Percentiles rank a stretch among this genome's conserved stretches.
Evolutionary conservation across 331 rosid genomes (phyloP).

Genomic region (Cucumis variabilis): DNA sequence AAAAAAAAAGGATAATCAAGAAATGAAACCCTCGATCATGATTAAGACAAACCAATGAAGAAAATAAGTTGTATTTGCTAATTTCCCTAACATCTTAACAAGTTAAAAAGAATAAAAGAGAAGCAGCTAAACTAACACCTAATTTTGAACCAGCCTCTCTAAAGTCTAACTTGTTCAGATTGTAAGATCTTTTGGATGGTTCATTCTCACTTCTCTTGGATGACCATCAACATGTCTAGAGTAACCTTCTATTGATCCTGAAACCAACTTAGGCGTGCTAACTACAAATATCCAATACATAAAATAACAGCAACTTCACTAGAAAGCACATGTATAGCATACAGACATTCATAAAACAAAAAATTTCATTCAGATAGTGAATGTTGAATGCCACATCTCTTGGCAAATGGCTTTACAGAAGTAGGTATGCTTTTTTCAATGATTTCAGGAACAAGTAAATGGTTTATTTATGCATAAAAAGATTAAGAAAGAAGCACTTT

Average conservation of each 20-base stretch:
- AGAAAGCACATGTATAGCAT: background rate
- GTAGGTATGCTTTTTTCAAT: background rate
- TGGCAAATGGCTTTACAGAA: background rate
- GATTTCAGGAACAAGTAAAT: background rate
- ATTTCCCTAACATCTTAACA: no score
- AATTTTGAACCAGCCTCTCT: no score
- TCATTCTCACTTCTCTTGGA: slow-evolving; percentile 91
- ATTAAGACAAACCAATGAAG: no score
- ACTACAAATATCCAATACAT: slow-evolving; percentile 11
- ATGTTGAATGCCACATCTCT: background rate
- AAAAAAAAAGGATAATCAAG: no score
- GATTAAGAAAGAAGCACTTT: background rate
- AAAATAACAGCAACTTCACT: background rate
- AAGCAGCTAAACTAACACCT: no score
- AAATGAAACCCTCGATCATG: no score
- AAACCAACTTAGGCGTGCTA: slow-evolving; percentile 61
- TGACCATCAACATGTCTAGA: slow-evolving; percentile 92
- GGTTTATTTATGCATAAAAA: no score
- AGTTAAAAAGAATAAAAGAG: no score
- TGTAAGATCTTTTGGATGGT: slow-evolving; percentile 92
- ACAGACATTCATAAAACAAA: background rate
- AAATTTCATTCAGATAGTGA: background rate
- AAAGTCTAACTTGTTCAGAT: no score
- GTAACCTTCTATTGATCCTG: slow-evolving; percentile 93
- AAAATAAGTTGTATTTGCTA: no score